phyloP scores from a whole-genome alignment of 495 filamentous ascomycete genomes.

The Hypomontagnella submonticulosa region DNA sequence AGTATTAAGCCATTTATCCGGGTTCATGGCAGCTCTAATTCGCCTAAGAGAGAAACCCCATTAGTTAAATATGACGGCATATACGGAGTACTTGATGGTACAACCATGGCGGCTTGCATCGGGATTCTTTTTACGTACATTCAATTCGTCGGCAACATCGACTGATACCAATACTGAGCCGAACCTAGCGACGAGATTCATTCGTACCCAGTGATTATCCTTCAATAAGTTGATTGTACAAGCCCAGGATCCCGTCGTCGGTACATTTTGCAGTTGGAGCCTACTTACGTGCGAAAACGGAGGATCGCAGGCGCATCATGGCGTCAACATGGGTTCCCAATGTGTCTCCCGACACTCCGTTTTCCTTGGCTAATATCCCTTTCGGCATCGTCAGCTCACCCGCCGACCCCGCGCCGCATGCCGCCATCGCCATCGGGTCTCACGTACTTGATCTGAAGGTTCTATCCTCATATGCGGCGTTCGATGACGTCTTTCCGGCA shows the following conservation, averaged over 20 bases:
- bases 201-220: no score
- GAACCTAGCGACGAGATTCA: no score
- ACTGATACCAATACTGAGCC: no score
- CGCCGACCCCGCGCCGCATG: constrained; percentile 63
- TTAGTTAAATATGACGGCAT: not conserved
- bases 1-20: no score
- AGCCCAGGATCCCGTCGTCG: no score
- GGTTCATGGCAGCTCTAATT: no score
- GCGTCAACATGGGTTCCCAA: constrained; percentile 53
- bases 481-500: constrained; percentile 65
- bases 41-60: no score
- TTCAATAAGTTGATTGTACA: no score
- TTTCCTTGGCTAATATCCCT: constrained; percentile 90
- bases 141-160: not conserved
- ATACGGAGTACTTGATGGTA: not conserved
- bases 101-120: not conserved
- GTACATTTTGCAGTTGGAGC: no score
- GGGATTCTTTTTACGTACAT: no score
- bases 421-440: constrained; percentile 82
- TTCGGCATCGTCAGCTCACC: constrained; percentile 86
- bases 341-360: constrained; percentile 57
- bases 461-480: constrained; percentile 68
- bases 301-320: constrained; percentile 24
- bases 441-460: constrained; percentile 79
- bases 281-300: not conserved